Evolutionary conservation across 2,329 filamentous ascomycete genomes (phyloP).

Genomic region (Diaporthe citriasiana): DNA sequence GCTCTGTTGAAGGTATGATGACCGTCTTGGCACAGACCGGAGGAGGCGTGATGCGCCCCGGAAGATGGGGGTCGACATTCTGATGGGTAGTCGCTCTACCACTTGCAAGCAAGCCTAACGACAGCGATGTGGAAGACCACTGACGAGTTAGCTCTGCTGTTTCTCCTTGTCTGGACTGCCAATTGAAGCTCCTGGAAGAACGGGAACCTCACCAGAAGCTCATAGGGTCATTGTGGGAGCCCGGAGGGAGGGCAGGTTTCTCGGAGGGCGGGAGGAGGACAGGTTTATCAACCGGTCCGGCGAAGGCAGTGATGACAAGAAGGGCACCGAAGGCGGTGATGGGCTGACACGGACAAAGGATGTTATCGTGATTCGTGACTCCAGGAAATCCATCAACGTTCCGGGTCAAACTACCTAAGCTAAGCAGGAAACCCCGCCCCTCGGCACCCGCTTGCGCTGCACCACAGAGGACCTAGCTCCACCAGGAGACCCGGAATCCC

Average conservation of each 20-base stretch:
- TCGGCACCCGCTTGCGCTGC: constrained; percentile 33
- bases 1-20: constrained; percentile 49
- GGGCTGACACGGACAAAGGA: constrained; percentile 37
- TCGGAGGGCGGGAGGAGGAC: neutral
- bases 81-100: constrained; percentile 18
- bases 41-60: constrained; percentile 64
- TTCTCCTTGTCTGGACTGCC: constrained; percentile 34
- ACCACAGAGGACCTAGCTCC: constrained; percentile 7
- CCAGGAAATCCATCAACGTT: constrained; percentile 28
- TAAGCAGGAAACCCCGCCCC: constrained; percentile 16
- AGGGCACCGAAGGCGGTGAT: constrained; percentile 39
- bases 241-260: constrained; percentile 26
- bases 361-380: constrained; percentile 42
- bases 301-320: constrained; percentile 22
- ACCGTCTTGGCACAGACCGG: constrained; percentile 55
- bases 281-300: constrained; percentile 31
- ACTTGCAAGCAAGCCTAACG: constrained; percentile 36
- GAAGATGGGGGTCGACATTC: constrained; percentile 64
- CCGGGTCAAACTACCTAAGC: constrained; percentile 17
- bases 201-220: constrained; percentile 39
- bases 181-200: constrained; percentile 38
- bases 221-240: constrained; percentile 39
- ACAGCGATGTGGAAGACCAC: constrained; percentile 26
- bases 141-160: constrained; percentile 32
- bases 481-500: neutral